Conservation (phyloP, 768 basidiomycete genomes). For the Lactarius hengduanensis region DNA sequence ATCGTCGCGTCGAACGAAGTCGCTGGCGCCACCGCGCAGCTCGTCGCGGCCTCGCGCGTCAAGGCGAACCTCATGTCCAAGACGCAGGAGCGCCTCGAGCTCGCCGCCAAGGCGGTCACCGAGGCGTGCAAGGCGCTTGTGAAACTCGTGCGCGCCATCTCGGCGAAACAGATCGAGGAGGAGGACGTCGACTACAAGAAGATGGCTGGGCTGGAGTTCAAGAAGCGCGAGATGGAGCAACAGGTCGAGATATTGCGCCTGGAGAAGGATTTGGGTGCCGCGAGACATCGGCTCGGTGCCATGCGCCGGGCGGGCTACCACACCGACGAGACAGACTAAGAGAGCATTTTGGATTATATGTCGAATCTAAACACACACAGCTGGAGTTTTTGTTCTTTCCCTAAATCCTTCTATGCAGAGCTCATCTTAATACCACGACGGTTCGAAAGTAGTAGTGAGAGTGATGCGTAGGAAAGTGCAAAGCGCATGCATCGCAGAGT, state of each 20-base stretch:
- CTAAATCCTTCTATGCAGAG: slow-evolving; percentile 19
- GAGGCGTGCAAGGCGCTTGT: slow-evolving; percentile 97
- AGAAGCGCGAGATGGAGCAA: slow-evolving; percentile 97
- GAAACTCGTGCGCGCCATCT: slow-evolving; percentile 92
- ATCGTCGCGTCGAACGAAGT: slow-evolving; percentile 99
- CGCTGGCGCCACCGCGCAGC: slow-evolving; percentile 93
- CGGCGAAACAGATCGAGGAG: slow-evolving; percentile 74
- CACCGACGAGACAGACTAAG: slow-evolving; percentile 66
- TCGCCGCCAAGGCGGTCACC: slow-evolving; percentile 96
- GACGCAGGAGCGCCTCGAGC: slow-evolving; percentile 93
- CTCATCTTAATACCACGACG: slow-evolving; percentile 22
- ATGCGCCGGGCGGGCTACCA: slow-evolving; percentile 92
- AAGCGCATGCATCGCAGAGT: slow-evolving; percentile 4
- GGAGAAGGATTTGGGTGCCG: slow-evolving; percentile 92
- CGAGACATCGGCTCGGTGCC: slow-evolving; percentile 74
- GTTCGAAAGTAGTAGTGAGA: slow-evolving; percentile 3
- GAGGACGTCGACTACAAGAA: slow-evolving; percentile 85
- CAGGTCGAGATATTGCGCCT: slow-evolving; percentile 97
- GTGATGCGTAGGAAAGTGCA: slow-evolving; percentile 8
- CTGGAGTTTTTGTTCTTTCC: not conserved
- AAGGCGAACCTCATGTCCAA: slow-evolving; percentile 99
- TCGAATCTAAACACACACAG: slow-evolving; percentile 14
- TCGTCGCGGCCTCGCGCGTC: slow-evolving; percentile 97
- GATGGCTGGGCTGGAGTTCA: slow-evolving; percentile 95
- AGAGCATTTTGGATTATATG: slow-evolving; percentile 3